These are phyloP conservation scores for Anthracocystis setariae DNA, from an alignment of 1,284 basidiomycete genomes.

Conservation along the genomic window DNA sequence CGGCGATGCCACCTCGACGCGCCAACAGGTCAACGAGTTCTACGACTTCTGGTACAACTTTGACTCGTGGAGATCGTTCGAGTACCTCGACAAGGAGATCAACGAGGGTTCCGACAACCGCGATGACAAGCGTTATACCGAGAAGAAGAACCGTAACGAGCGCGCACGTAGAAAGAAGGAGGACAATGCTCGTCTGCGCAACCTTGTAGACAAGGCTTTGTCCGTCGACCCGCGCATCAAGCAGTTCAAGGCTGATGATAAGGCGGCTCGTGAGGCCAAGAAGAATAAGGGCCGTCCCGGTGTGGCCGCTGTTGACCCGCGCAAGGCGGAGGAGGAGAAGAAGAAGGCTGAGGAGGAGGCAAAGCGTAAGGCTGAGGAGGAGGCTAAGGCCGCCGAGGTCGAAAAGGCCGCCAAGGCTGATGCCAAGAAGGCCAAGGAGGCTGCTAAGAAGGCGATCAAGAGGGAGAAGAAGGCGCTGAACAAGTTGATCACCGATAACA, in stretches of 20 bases:
- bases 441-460: conserved; percentile 69
- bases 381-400: conserved; percentile 74
- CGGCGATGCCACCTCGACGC: conserved; percentile 78
- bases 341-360: conserved; percentile 77
- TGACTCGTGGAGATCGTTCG: conserved; percentile 97
- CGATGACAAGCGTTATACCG: conserved; percentile 97
- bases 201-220: conserved; percentile 86
- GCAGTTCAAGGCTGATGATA: conserved; percentile 95
- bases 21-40: conserved; percentile 87
- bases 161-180: conserved; percentile 97
- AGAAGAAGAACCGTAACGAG: conserved; percentile 99
- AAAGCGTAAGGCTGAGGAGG: conserved; percentile 73
- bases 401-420: conserved; percentile 79
- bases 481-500: conserved; percentile 71
- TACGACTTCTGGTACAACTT: conserved; percentile 99
- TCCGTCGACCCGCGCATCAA: conserved; percentile 93
- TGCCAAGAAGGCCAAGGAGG: conserved; percentile 91
- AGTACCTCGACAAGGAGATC: conserved; percentile 97
- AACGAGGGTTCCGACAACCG: conserved; percentile 97
- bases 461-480: conserved; percentile 67
- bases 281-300: conserved; percentile 74
- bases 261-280: conserved; percentile 92
- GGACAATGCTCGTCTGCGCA: conserved; percentile 88
- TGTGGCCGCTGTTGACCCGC: conserved; percentile 43
- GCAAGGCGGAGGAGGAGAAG: conserved; percentile 63